Evolutionary conservation across 1,284 basidiomycete species (phyloP).

Genomic region (Tylopilus sp.): DNA sequence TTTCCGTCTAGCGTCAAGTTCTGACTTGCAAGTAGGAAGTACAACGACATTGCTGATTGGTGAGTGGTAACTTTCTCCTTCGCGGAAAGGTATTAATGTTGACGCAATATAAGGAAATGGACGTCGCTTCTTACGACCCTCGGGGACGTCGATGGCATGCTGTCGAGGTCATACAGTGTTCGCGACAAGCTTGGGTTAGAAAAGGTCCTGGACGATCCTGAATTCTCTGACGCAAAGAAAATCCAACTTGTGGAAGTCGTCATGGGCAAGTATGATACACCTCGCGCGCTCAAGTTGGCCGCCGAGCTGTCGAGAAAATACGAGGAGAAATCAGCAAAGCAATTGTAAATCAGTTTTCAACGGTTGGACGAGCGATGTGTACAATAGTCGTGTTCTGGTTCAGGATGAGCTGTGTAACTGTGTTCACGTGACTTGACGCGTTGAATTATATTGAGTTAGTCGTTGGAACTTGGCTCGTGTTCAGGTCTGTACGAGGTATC

Average conservation of each 20-base stretch:
- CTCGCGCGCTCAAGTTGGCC: conserved; percentile 54
- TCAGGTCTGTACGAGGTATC: not conserved
- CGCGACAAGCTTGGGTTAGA: conserved; percentile 62
- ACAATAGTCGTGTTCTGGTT: not conserved
- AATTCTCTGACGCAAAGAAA: conserved; percentile 57
- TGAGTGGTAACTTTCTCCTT: conserved; percentile 11
- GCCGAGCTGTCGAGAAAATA: conserved; percentile 40
- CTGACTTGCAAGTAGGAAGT: conserved; percentile 48
- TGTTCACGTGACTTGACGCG: conserved; percentile 33
- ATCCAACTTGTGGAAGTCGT: conserved; percentile 79
- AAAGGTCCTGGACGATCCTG: conserved; percentile 52
- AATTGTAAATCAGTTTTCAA: conserved; percentile 8
- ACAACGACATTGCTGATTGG: conserved; percentile 74
- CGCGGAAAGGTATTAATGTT: conserved; percentile 1
- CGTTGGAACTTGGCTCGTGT: not conserved
- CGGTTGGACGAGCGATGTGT: not conserved
- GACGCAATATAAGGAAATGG: conserved; percentile 44
- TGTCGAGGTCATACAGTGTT: conserved; percentile 66
- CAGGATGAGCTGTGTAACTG: conserved; percentile 15
- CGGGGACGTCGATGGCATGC: conserved; percentile 50
- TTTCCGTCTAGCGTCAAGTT: conserved; percentile 19
- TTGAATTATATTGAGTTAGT: not conserved
- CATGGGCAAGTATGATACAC: conserved; percentile 74
- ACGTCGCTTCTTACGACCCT: conserved; percentile 56
- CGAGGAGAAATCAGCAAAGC: conserved; percentile 18